Evolutionary conservation across 2,329 filamentous ascomycete genomes (phyloP), one percentile per base, ranked within the genome.

Genomic region (Helminthosporium solani): DNA sequence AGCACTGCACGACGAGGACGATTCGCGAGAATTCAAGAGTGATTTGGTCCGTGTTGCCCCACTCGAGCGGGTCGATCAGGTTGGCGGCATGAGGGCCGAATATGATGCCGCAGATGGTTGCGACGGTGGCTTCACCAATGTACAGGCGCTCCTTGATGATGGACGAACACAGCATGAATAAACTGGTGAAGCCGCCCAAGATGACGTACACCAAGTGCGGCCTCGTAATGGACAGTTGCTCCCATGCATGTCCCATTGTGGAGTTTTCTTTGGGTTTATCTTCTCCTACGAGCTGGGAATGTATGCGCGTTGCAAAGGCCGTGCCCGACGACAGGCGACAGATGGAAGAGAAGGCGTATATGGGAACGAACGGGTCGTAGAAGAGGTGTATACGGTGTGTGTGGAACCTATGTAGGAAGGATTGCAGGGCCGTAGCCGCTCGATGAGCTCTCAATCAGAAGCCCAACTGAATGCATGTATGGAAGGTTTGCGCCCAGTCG

Each of bases 121-220:
- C 90, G 35, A 99, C 89, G 1, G 94, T 97, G 40, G 94, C 94
- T 79, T 99, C 94, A 67, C 94, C 94, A 70, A 99, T 99, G 76
- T 99, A 99, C 66, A 97, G 81, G 70, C 88, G 88, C 78, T 99
- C 94, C 78, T 99, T 99, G 75, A 99, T 95, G 66, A 97, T 85
- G 44, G 95, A 90, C 49, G 94, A 99, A 72, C 90, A 96, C 49
- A 99, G 79, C 94, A 99, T 99, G 76, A 99, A 99, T 61, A 99
- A 78, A 50, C 87, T 90, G 58, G 94, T 99, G 76, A 99, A 99
- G 70, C 92, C 94, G 64, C 94, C 94, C 46, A 99, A 78, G 73
- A 99, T 96, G 74, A 97, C 90, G 74, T 99, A 99, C 56, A 95
- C 94, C 88, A 97, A 73, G 78, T 99, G 94, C 63, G 94, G 89